Evolutionary conservation across 202 grass and related monocot species (phyloP).

Genomic region (Digitaria exilis): DNA sequence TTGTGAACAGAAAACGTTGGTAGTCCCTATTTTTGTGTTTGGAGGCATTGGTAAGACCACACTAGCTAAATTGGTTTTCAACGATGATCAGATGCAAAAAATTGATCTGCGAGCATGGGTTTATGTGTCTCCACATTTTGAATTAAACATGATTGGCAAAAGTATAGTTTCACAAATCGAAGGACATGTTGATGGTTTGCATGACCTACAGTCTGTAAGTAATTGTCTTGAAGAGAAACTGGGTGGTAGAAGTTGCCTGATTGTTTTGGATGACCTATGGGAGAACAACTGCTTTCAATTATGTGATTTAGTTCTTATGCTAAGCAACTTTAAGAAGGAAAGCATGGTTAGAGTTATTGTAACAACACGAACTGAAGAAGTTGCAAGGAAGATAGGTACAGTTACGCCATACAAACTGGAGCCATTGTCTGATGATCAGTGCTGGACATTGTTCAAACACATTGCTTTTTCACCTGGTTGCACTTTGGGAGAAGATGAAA

Average conservation of each 20-base stretch:
- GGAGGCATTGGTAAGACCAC: slow-evolving; percentile 6
- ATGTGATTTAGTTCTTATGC: not conserved
- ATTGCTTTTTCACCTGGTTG: not conserved
- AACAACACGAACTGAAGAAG: slow-evolving; percentile 7
- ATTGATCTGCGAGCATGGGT: not conserved
- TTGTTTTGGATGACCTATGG: slow-evolving; percentile 6
- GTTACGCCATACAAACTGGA: not conserved
- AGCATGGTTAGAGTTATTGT: not conserved
- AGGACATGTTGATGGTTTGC: not conserved
- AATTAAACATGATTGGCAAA: not conserved
- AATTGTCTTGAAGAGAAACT: not conserved
- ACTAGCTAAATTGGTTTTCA: not conserved
- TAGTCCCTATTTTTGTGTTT: not conserved
- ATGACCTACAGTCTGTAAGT: not conserved
- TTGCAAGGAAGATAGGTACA: not conserved
- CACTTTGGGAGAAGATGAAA: not conserved
- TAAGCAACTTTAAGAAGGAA: not conserved
- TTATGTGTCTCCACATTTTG: not conserved
- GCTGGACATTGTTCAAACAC: slow-evolving; percentile 7
- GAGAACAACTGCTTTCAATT: not conserved
- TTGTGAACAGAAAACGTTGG: not conserved
- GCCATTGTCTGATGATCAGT: not conserved
- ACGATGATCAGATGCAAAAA: not conserved
- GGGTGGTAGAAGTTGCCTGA: not conserved
- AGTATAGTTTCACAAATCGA: not conserved